Percentiles rank a stretch among this genome's conserved stretches.
phyloP scores from a whole-genome alignment of 1,284 basidiomycete species.

The Inonotus obliquus region DNA sequence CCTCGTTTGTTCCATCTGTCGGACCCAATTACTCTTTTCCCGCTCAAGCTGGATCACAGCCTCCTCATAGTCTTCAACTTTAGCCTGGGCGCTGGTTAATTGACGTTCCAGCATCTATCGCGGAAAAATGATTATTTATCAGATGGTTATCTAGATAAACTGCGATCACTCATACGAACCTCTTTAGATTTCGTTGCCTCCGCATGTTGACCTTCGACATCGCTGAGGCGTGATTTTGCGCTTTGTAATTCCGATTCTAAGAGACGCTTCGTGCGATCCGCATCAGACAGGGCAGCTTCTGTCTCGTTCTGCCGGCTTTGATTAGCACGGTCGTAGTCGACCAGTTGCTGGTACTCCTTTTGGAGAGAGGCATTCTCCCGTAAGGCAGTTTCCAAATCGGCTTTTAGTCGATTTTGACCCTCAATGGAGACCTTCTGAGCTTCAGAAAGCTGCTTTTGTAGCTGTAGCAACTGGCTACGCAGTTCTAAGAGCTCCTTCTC shows the following conservation, averaged over 20 bases:
- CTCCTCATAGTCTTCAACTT: constrained; percentile 86
- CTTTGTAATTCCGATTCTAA: constrained; percentile 74
- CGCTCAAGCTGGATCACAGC: constrained; percentile 79
- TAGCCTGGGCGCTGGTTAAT: constrained; percentile 64
- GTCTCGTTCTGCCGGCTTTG: constrained; percentile 50
- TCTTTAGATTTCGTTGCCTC: constrained; percentile 66
- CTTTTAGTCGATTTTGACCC: constrained; percentile 61
- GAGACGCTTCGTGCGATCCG: constrained; percentile 67
- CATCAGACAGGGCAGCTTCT: constrained; percentile 51
- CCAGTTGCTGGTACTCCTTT: constrained; percentile 58
- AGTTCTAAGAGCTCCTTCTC: constrained; percentile 79
- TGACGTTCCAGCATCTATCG: constrained; percentile 71
- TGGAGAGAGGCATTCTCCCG: constrained; percentile 56
- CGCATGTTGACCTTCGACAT: constrained; percentile 63
- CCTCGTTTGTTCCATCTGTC: constrained; percentile 64
- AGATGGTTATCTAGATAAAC: background rate
- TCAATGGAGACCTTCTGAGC: constrained; percentile 55
- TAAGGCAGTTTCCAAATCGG: constrained; percentile 57
- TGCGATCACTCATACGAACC: constrained; percentile 37
- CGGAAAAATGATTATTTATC: constrained; percentile 4
- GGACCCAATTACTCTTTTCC: constrained; percentile 70
- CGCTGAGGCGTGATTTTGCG: constrained; percentile 68
- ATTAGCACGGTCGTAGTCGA: constrained; percentile 48
- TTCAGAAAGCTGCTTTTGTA: constrained; percentile 59
- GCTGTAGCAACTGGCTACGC: constrained; percentile 57